A percentile compares a stretch with the other conserved stretches of the same genome.
Conservation (phyloP, 2,329 filamentous ascomycete species). For the Diaporthe citri region DNA sequence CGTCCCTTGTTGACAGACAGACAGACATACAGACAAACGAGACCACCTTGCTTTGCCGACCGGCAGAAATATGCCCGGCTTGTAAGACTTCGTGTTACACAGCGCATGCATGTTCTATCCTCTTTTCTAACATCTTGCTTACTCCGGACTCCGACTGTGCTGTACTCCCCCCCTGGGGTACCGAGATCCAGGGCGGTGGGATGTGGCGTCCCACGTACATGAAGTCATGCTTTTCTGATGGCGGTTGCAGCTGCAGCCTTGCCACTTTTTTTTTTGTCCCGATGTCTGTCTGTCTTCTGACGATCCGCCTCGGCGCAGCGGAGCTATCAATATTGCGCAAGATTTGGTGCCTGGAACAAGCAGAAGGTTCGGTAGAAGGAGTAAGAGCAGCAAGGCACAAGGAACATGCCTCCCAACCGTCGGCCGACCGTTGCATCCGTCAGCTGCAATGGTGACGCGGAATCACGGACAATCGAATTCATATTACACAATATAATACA, state of each 20-base stretch:
- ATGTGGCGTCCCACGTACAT: conserved; percentile 35
- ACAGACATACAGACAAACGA: background rate
- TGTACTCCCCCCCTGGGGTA: conserved; percentile 26
- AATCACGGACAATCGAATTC: background rate
- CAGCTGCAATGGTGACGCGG: conserved; percentile 27
- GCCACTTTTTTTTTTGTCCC: background rate
- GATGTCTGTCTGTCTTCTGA: conserved; percentile 9
- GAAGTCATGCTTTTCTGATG: conserved; percentile 22
- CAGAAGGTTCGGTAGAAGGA: conserved; percentile 12
- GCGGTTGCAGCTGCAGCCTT: conserved; percentile 24
- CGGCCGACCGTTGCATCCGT: conserved; percentile 24
- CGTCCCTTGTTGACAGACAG: background rate
- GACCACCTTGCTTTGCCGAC: conserved; percentile 7
- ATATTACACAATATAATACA: conserved; percentile 31
- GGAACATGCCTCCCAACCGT: conserved; percentile 19
- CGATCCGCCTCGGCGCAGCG: conserved; percentile 4
- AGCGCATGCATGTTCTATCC: conserved; percentile 26
- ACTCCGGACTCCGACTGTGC: conserved; percentile 26
- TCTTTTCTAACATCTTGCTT: conserved; percentile 13
- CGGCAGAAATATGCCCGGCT: conserved; percentile 9
- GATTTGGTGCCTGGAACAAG: conserved; percentile 5
- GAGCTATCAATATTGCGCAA: background rate
- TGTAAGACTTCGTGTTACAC: conserved; percentile 24
- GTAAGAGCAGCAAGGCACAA: background rate
- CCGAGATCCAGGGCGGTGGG: conserved; percentile 27